phyloP scores from a whole-genome alignment of 1,284 basidiomycete genomes.

The Ganoderma multipileum region DNA sequence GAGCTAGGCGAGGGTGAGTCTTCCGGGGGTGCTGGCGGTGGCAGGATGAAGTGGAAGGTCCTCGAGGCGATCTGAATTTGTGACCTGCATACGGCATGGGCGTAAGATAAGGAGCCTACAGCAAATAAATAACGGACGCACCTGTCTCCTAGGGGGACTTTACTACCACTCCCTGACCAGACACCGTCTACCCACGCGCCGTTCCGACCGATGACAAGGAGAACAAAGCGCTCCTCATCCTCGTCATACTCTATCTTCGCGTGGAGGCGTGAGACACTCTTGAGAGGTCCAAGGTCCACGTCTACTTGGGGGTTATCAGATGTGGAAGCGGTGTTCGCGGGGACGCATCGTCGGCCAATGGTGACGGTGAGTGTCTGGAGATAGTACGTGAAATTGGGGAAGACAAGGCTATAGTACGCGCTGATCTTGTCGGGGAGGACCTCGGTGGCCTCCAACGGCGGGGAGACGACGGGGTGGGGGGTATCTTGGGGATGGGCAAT shows the following conservation, averaged over 20 bases:
- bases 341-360: conserved; percentile 60
- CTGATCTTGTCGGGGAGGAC: conserved; percentile 74
- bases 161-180: conserved; percentile 89
- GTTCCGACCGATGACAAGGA: conserved; percentile 93
- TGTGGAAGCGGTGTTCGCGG: conserved; percentile 45
- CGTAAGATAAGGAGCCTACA: conserved; percentile 12
- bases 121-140: conserved; percentile 45
- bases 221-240: conserved; percentile 86
- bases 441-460: conserved; percentile 44
- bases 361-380: conserved; percentile 68
- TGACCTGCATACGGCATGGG: conserved; percentile 62
- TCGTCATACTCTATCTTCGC: conserved; percentile 94
- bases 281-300: conserved; percentile 95
- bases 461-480: conserved; percentile 40
- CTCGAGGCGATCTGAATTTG: conserved; percentile 99
- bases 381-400: conserved; percentile 81
- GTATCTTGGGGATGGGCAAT: conserved; percentile 44
- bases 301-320: conserved; percentile 71
- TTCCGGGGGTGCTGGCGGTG: conserved; percentile 74
- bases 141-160: conserved; percentile 85
- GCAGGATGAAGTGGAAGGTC: conserved; percentile 96
- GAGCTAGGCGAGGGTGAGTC: conserved; percentile 81
- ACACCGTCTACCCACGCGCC: conserved; percentile 98
- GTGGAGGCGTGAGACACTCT: conserved; percentile 96
- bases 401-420: conserved; percentile 93